Evolutionary conservation across 139 green algal species (phyloP).

Genomic region (Trebouxia sp.): DNA sequence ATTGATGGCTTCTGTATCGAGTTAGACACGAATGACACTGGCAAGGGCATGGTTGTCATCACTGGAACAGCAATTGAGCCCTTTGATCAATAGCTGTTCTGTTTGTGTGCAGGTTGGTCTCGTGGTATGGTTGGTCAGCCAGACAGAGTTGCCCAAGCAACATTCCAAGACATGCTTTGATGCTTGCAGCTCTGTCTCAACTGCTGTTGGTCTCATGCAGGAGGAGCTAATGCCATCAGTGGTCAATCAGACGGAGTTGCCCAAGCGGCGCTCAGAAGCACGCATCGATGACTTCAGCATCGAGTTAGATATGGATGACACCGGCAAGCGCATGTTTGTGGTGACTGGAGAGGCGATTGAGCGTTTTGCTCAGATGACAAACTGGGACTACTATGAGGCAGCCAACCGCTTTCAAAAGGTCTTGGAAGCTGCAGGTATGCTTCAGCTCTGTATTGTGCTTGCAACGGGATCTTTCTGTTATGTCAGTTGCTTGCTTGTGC

Average conservation of each 20-base stretch:
- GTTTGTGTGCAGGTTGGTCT: constrained; percentile 40
- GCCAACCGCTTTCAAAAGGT: constrained; percentile 71
- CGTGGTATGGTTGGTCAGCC: constrained; percentile 59
- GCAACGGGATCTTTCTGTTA: no score
- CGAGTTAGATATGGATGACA: constrained; percentile 37
- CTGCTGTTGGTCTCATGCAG: no score
- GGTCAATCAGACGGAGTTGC: constrained; percentile 58
- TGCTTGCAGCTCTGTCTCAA: neutral
- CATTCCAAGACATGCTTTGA: constrained; percentile 52
- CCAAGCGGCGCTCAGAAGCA: constrained; percentile 27
- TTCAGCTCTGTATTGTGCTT: no score
- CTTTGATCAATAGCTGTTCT: no score
- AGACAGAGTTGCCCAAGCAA: constrained; percentile 36
- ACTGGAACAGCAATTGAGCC: constrained; percentile 74
- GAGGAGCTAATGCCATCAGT: constrained; percentile 46
- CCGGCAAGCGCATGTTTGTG: constrained; percentile 36
- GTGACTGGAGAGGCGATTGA: constrained; percentile 75
- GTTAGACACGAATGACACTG: constrained; percentile 31
- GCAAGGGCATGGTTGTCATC: constrained; percentile 45
- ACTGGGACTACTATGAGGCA: constrained; percentile 95
- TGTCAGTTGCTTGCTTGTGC: no score
- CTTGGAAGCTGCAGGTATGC: constrained; percentile 22
- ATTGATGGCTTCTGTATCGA: constrained; percentile 80
- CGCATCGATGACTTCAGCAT: constrained; percentile 80
- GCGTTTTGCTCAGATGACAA: constrained; percentile 91